Conservation (phyloP, 768 basidiomycete genomes). For the Punctularia strigosozonata region DNA sequence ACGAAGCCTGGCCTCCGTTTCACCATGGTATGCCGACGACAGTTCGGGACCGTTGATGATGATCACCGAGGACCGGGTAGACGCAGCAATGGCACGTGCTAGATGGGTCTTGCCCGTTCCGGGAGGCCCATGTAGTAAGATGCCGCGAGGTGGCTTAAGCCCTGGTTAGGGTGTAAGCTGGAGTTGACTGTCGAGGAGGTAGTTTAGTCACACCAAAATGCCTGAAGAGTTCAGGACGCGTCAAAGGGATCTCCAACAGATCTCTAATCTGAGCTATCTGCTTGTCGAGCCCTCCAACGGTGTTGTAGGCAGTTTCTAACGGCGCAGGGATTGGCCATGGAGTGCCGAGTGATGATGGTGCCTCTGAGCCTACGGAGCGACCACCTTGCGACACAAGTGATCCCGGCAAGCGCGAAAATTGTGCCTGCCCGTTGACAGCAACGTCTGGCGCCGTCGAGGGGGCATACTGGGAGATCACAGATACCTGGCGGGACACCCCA, state of each 20-base stretch:
- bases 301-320: constrained; percentile 51
- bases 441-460: too few relatives aligned
- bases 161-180: constrained; percentile 31
- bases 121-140: constrained; percentile 89
- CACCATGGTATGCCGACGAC: constrained; percentile 92
- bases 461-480: too few relatives aligned
- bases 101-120: constrained; percentile 98
- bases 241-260: constrained; percentile 78
- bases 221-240: constrained; percentile 67
- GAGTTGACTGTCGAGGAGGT: background rate
- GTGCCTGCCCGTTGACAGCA: too few relatives aligned
- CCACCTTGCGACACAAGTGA: too few relatives aligned
- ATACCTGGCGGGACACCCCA: too few relatives aligned
- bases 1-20: constrained; percentile 85
- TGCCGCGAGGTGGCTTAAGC: constrained; percentile 92
- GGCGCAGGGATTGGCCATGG: too few relatives aligned
- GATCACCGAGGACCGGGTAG: constrained; percentile 79
- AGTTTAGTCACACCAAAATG: constrained; percentile 43
- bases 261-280: constrained; percentile 83
- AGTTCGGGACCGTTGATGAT: constrained; percentile 93
- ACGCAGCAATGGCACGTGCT: constrained; percentile 85
- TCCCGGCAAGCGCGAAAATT: too few relatives aligned
- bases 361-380: too few relatives aligned
- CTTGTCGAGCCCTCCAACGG: constrained; percentile 79
- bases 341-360: too few relatives aligned